These are phyloP conservation scores for Vanrija pseudolonga DNA, from an alignment of 1,284 basidiomycete genomes.

Conservation along the genomic window DNA sequence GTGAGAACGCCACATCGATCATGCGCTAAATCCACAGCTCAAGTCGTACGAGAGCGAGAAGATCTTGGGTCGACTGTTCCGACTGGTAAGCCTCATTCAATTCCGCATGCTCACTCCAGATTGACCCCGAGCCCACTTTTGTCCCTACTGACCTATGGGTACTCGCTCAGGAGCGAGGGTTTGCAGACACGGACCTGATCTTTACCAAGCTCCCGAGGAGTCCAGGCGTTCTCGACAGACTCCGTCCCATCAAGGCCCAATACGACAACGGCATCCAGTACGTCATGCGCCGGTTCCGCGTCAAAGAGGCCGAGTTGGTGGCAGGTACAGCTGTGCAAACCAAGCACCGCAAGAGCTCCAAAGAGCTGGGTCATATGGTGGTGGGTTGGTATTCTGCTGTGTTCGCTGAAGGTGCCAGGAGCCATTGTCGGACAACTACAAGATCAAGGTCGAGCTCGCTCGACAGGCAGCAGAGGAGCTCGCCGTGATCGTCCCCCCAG, in stretches of 20 bases:
- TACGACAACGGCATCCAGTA: slow-evolving; percentile 36
- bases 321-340: slow-evolving; percentile 37
- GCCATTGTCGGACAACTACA: not conserved
- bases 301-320: slow-evolving; percentile 37
- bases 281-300: slow-evolving; percentile 37
- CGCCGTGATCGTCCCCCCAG: not conserved
- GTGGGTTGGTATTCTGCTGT: too few relatives aligned
- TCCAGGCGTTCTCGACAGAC: slow-evolving; percentile 21
- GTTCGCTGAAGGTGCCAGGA: not conserved
- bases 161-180: slow-evolving; percentile 28
- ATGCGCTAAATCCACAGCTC: not conserved
- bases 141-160: slow-evolving; percentile 25
- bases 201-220: slow-evolving; percentile 24
- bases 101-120: slow-evolving; percentile 13
- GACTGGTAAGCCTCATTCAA: slow-evolving; percentile 22
- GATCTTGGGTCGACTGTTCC: slow-evolving; percentile 44
- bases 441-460: not conserved
- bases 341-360: slow-evolving; percentile 31
- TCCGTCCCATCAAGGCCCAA: slow-evolving; percentile 33
- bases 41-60: slow-evolving; percentile 30
- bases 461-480: not conserved
- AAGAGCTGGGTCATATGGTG: slow-evolving; percentile 15
- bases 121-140: slow-evolving; percentile 35
- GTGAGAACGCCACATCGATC: slow-evolving; percentile 23
- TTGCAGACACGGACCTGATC: slow-evolving; percentile 15